These are phyloP conservation scores for Debaryomyces coudertii DNA, from an alignment of 1,139 yeast genomes.

Conservation along the genomic window DNA sequence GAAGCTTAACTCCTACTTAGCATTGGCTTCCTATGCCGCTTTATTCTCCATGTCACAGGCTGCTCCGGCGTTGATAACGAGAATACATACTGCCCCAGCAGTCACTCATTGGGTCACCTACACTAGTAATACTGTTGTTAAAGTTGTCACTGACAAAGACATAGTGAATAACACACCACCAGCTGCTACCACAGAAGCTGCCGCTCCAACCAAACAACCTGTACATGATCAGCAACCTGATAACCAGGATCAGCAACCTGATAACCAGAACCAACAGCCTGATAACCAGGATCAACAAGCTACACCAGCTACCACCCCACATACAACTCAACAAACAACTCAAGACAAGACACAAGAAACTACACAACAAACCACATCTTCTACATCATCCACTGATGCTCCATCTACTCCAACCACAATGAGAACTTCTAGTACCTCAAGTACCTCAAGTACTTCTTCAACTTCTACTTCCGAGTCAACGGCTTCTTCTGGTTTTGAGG, in stretches of 20 bases:
- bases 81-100: conserved; percentile 35
- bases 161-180: conserved; percentile 17
- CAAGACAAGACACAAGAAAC: conserved; percentile 11
- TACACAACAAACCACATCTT: conserved; percentile 14
- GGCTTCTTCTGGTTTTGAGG: conserved; percentile 27
- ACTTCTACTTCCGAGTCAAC: conserved; percentile 21
- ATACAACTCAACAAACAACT: conserved; percentile 15
- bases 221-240: background rate
- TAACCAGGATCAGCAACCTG: background rate
- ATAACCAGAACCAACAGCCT: conserved; percentile 10
- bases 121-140: conserved; percentile 21
- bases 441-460: conserved; percentile 27
- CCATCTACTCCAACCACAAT: conserved; percentile 24
- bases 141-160: conserved; percentile 11
- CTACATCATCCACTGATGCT: conserved; percentile 15
- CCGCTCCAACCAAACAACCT: background rate
- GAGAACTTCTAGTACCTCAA: conserved; percentile 26
- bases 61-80: conserved; percentile 32
- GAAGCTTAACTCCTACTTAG: conserved; percentile 17
- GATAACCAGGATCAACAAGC: conserved; percentile 8
- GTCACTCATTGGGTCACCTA: conserved; percentile 30
- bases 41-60: conserved; percentile 30
- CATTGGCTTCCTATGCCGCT: conserved; percentile 16
- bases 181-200: conserved; percentile 13
- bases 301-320: conserved; percentile 11